Conservation (phyloP, 106 monocot genomes). For the Apostasia shenzhenica region DNA sequence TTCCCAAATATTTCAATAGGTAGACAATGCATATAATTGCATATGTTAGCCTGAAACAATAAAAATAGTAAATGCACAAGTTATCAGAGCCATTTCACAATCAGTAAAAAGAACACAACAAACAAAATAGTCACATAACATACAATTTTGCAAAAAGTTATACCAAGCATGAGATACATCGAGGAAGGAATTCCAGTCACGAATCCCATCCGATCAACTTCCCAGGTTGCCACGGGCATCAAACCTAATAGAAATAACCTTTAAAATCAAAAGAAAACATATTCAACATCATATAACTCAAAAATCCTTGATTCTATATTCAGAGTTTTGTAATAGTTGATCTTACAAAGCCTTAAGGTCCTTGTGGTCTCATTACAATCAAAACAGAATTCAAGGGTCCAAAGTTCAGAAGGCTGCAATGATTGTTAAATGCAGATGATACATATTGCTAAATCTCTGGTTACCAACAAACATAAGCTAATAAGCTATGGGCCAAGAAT, state of each 20-base stretch:
- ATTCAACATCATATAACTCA: neutral
- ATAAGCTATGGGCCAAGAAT: too few species aligned
- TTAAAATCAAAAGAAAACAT: neutral
- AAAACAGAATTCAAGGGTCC: too few species aligned
- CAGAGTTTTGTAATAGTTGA: neutral
- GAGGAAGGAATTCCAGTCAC: constrained; percentile 60
- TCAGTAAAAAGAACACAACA: too few species aligned
- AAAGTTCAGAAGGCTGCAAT: too few species aligned
- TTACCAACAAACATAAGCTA: too few species aligned
- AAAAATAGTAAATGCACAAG: too few species aligned
- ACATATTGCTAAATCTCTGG: too few species aligned
- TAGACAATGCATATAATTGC: too few species aligned
- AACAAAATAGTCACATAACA: neutral
- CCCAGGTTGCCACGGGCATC: constrained; percentile 69
- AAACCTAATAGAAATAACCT: constrained; percentile 32
- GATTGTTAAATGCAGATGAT: too few species aligned
- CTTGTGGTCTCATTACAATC: neutral
- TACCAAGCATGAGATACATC: constrained; percentile 93
- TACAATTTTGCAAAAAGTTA: neutral
- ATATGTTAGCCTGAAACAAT: too few species aligned
- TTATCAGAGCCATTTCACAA: too few species aligned
- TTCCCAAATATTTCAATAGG: too few species aligned
- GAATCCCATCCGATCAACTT: constrained; percentile 72
- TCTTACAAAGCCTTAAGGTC: neutral
- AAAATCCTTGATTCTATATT: neutral